Evolutionary conservation across 2,329 filamentous ascomycete genomes (phyloP), one percentile per base, ranked within the genome.

Genomic region (Penicillium sclerotigenum): DNA sequence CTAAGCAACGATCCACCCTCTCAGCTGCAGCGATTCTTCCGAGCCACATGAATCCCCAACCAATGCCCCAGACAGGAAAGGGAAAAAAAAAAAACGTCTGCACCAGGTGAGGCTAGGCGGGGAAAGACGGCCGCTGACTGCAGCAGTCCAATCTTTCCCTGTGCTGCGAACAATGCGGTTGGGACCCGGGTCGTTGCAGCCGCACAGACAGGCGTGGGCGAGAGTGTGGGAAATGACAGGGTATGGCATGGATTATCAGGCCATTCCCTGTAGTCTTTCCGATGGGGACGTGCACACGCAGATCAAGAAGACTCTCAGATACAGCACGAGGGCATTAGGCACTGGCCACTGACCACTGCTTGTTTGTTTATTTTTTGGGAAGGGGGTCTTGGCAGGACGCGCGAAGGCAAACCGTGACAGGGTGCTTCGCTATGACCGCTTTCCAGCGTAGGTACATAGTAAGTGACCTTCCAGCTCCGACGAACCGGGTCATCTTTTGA

Each of bases 21-120:
- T 54, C 58, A 58, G 52, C 52, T 24, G 43, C 59, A 54, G 56
- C 52, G 37, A 52, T 58, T 52, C 45, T 31, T 62, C 57, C 61
- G 54, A 56, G 48, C 48, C 48, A 53, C 42, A 56, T 24, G 48
- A 47, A 37, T 41, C 8, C 28, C 34, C n/a, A 49, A 18, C 34
- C 20, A 36, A 31, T n/a, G 20, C 38, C 38, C 6, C 38, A 53
- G 29, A 20, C 22, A 42, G 37, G 22, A 18, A n/a, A 18, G 11
- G 31, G 10, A 14, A 36, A 16, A 24, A 22, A 24, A 11, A 38
- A 51, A 43, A 45, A 55, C 40, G 26, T 45, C 40, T 20, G 43
- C 31, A n/a, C 38, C 11, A 46, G 31, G 10, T 13, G 20, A 31
- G 26, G 20, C 26, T 49, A 31, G 31, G 31, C 38, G 11, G 46